Evolutionary conservation across 192 early-diverging fungal genomes (phyloP).

Genomic region (Backusella psychrophila): DNA sequence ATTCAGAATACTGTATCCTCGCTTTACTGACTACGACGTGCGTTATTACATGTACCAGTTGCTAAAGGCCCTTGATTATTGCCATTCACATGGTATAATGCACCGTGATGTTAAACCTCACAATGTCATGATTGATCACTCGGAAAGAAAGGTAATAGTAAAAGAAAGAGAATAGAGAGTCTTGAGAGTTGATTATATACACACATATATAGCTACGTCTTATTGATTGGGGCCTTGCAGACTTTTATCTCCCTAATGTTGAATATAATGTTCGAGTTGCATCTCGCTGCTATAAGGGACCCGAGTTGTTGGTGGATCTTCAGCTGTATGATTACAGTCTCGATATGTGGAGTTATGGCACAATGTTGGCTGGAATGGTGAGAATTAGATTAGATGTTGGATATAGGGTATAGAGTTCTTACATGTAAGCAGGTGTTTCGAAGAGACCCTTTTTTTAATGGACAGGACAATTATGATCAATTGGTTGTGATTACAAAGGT

Average conservation of each 20-base stretch:
- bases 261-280: slow-evolving; percentile 99
- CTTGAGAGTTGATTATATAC: too few species aligned
- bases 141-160: slow-evolving; percentile 61
- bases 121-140: slow-evolving; percentile 99
- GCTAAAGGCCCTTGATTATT: slow-evolving; percentile 95
- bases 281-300: slow-evolving; percentile 98
- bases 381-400: neutral
- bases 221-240: slow-evolving; percentile 99
- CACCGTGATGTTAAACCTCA: slow-evolving; percentile 99
- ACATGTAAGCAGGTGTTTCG: slow-evolving; percentile 79
- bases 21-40: slow-evolving; percentile 91
- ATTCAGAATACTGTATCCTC: slow-evolving; percentile 95
- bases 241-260: slow-evolving; percentile 96
- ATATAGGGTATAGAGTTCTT: neutral
- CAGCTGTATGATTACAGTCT: slow-evolving; percentile 98
- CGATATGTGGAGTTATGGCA: slow-evolving; percentile 99
- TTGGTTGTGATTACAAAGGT: slow-evolving; percentile 98
- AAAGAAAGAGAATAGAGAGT: neutral
- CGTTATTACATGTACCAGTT: slow-evolving; percentile 97
- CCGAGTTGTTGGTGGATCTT: slow-evolving; percentile 96
- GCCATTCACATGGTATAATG: slow-evolving; percentile 98
- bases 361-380: slow-evolving; percentile 99
- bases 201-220: slow-evolving; percentile 78
- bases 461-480: slow-evolving; percentile 97
- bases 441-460: slow-evolving; percentile 99